phyloP scores from a whole-genome alignment of 768 basidiomycete species.

The Podaxis sp. region DNA sequence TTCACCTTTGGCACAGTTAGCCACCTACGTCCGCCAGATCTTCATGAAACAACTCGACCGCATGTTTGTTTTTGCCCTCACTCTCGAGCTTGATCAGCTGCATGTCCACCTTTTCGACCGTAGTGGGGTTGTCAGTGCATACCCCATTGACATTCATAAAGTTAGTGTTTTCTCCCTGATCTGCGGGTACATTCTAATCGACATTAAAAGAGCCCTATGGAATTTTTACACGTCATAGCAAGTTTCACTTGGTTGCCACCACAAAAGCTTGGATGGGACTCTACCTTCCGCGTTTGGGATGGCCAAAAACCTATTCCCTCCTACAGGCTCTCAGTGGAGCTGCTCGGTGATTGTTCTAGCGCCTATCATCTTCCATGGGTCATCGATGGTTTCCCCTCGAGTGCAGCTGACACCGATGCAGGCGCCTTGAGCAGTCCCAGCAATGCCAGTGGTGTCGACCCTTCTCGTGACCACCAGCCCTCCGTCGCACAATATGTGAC shows the following conservation, averaged over 20 bases:
- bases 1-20: background rate
- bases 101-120: background rate
- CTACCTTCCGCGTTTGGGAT: too few relatives aligned
- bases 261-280: too few relatives aligned
- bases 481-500: background rate
- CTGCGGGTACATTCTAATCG: too few relatives aligned
- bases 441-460: too few relatives aligned
- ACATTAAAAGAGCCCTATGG: too few relatives aligned
- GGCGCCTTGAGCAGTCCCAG: too few relatives aligned
- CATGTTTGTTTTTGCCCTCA: background rate
- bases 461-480: too few relatives aligned
- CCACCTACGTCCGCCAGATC: background rate
- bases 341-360: background rate
- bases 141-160: too few relatives aligned
- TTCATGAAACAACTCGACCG: conserved; percentile 9
- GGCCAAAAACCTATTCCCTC: background rate
- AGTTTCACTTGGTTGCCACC: too few relatives aligned
- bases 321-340: background rate
- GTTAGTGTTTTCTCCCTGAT: too few relatives aligned
- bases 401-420: background rate
- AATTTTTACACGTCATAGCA: too few relatives aligned
- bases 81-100: background rate
- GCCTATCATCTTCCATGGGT: background rate
- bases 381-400: background rate
- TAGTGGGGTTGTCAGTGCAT: too few relatives aligned